These are phyloP conservation scores for Luzula sylvatica DNA, from an alignment of 176 grass and related monocot genomes.

Conservation along the genomic window DNA sequence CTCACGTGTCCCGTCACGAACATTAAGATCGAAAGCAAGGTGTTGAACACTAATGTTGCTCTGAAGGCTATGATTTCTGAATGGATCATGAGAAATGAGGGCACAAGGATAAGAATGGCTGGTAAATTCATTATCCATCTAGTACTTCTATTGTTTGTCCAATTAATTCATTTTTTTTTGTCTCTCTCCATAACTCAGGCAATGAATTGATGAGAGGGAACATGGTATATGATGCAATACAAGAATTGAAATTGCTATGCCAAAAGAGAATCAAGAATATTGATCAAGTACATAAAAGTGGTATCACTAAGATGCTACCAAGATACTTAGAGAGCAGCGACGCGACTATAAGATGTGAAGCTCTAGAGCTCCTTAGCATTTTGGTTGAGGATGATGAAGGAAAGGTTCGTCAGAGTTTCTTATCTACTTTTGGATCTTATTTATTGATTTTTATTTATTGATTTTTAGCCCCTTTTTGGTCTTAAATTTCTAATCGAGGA, in stretches of 20 bases:
- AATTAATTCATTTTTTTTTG: not conserved
- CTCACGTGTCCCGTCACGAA: slow-evolving; percentile 67
- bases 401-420: slow-evolving; percentile 38
- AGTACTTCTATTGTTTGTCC: not conserved
- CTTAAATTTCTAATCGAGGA: slow-evolving; percentile 3
- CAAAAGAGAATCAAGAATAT: slow-evolving; percentile 46
- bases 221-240: slow-evolving; percentile 65
- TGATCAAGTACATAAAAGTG: slow-evolving; percentile 62
- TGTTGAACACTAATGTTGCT: slow-evolving; percentile 45
- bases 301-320: slow-evolving; percentile 70
- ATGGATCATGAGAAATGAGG: slow-evolving; percentile 73
- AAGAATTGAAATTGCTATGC: slow-evolving; percentile 47
- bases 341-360: slow-evolving; percentile 33
- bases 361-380: slow-evolving; percentile 46
- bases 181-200: slow-evolving; percentile 1
- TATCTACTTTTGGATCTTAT: not conserved
- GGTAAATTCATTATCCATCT: slow-evolving; percentile 4
- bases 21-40: slow-evolving; percentile 41
- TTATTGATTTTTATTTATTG: not conserved
- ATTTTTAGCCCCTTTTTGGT: not conserved
- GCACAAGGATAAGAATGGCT: slow-evolving; percentile 41
- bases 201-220: slow-evolving; percentile 33
- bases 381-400: slow-evolving; percentile 68
- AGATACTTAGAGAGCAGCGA: slow-evolving; percentile 51
- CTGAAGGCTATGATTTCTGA: slow-evolving; percentile 67